Conservation (phyloP, 805 yeast genomes). For the Ogataea pini region DNA sequence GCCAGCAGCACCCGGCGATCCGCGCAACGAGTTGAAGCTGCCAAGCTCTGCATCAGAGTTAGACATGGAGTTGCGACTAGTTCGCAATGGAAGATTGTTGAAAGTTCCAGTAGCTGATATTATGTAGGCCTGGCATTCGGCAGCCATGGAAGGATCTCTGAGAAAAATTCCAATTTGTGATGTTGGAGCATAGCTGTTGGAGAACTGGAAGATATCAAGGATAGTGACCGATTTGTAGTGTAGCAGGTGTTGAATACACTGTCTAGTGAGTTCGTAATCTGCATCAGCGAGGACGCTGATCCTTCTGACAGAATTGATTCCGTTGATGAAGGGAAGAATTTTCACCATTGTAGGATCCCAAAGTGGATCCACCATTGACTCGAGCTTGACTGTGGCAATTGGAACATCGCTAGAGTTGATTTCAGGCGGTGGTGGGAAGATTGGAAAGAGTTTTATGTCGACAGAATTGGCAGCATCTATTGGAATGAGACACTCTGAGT, state of each 20-base stretch:
- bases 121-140: constrained; percentile 85
- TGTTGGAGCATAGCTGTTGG: constrained; percentile 87
- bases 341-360: constrained; percentile 98
- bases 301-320: constrained; percentile 76
- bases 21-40: constrained; percentile 19
- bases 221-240: constrained; percentile 85
- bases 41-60: constrained; percentile 26
- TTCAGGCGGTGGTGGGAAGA: constrained; percentile 77
- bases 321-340: constrained; percentile 83
- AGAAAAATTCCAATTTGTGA: constrained; percentile 70
- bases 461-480: constrained; percentile 86
- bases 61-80: constrained; percentile 29
- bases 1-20: constrained; percentile 8
- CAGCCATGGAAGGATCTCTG: constrained; percentile 62
- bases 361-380: constrained; percentile 74
- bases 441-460: constrained; percentile 91
- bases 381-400: constrained; percentile 76
- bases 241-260: constrained; percentile 87
- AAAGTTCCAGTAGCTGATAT: constrained; percentile 44
- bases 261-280: constrained; percentile 73
- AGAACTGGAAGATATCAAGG: constrained; percentile 85
- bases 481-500: constrained; percentile 94
- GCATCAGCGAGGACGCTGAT: constrained; percentile 82
- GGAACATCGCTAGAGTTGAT: constrained; percentile 87
- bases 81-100: constrained; percentile 36